Evolutionary conservation across 371 early-diverging fungal genomes (phyloP).

Genomic region (Syncephalastrum sp.): DNA sequence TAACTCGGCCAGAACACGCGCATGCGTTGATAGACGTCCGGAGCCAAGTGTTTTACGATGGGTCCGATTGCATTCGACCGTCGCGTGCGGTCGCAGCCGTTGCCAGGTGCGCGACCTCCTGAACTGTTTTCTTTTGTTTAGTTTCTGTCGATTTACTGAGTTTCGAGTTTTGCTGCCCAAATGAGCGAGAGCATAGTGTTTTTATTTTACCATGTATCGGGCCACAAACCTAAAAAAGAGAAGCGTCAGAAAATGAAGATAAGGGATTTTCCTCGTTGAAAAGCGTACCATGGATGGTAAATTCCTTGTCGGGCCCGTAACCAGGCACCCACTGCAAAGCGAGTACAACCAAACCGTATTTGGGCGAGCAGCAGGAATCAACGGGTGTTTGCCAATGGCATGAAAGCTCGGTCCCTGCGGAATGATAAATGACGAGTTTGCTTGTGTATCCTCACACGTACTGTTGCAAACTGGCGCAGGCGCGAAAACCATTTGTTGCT

Average conservation of each 20-base stretch:
- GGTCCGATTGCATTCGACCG: constrained; percentile 17
- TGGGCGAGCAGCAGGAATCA: constrained; percentile 69
- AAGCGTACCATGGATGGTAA: constrained; percentile 48
- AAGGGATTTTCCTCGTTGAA: constrained; percentile 1
- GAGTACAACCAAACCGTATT: constrained; percentile 64
- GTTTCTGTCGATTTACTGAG: not conserved
- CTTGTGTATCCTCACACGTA: constrained; percentile 5
- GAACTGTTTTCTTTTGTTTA: constrained; percentile 13
- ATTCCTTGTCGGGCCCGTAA: constrained; percentile 46
- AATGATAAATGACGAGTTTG: not conserved
- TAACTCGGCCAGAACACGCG: constrained; percentile 38
- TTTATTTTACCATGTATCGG: constrained; percentile 32
- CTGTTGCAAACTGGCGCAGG: constrained; percentile 8
- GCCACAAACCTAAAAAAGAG: constrained; percentile 38
- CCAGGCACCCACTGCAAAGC: constrained; percentile 50
- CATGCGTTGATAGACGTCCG: constrained; percentile 24
- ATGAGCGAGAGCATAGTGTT: too few relatives aligned
- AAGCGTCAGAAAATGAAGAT: constrained; percentile 1
- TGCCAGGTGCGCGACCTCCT: constrained; percentile 29
- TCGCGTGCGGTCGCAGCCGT: constrained; percentile 33
- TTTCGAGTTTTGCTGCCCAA: too few relatives aligned
- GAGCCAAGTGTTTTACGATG: constrained; percentile 20
- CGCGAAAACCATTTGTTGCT: too few relatives aligned
- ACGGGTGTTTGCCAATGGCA: constrained; percentile 40
- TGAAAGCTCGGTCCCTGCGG: constrained; percentile 31